Percentiles rank a stretch among this genome's conserved stretches.
phyloP scores from a whole-genome alignment of 768 basidiomycete genomes.

The Naganishia kalamii region DNA sequence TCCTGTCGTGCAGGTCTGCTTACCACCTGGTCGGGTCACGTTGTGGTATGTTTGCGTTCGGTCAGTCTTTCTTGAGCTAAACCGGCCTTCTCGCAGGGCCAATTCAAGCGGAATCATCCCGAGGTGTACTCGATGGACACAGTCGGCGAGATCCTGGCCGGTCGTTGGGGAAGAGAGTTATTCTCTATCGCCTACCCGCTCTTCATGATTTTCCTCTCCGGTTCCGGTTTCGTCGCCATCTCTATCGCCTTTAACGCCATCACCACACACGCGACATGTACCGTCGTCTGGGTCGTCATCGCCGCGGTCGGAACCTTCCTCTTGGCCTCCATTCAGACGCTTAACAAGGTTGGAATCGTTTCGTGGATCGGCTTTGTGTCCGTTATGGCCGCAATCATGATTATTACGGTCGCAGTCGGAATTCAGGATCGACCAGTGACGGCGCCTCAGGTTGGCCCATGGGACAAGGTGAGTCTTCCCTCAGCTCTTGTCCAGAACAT shows the following conservation, averaged over 20 bases:
- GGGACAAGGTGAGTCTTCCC: constrained; percentile 20
- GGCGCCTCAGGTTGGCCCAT: constrained; percentile 23
- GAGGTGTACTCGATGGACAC: constrained; percentile 32
- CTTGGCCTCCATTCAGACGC: constrained; percentile 26
- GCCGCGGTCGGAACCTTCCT: constrained; percentile 19
- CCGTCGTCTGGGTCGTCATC: constrained; percentile 39
- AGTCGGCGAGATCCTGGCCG: constrained; percentile 31
- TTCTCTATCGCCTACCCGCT: constrained; percentile 33
- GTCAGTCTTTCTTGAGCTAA: neutral
- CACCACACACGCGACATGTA: constrained; percentile 33
- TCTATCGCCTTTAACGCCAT: constrained; percentile 37
- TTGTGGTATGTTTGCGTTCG: neutral
- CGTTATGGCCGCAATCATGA: constrained; percentile 24
- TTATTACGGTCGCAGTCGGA: constrained; percentile 25
- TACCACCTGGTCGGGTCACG: constrained; percentile 24
- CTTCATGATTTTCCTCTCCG: constrained; percentile 34
- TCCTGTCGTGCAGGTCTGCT: constrained; percentile 28
- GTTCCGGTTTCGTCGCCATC: constrained; percentile 31
- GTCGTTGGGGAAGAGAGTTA: constrained; percentile 29
- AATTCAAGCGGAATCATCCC: constrained; percentile 35
- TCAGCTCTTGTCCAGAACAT: neutral
- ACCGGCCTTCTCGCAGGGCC: constrained; percentile 24
- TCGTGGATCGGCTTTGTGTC: constrained; percentile 24
- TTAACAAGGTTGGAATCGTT: constrained; percentile 25
- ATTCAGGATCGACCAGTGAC: constrained; percentile 23